Base-by-base conservation (phyloP, 257 asterid species). In the Leptodermis oblonga region DNA sequence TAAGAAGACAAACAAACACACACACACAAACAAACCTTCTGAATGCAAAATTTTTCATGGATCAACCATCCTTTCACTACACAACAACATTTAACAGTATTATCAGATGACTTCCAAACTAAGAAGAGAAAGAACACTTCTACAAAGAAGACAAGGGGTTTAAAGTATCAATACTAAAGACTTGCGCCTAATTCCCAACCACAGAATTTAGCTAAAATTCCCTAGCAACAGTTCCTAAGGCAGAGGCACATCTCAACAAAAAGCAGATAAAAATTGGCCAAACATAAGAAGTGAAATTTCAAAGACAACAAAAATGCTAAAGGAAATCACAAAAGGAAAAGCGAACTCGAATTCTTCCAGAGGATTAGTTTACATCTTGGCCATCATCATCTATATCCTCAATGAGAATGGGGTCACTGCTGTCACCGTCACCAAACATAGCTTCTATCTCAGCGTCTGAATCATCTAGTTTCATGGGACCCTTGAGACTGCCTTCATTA, bases 381-480 rank as follows among this genome's bases (percentile, higher is more conserved):
- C 23, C 68, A 46, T 60, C 67, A 55, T 65, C 67, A 65, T 69
- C 74, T 37, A 69, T 61, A 66, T 72, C 77, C 11, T 71, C 74
- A 52, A 83, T 58, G 75, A 68, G 89, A 68, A 90, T 71, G 70
- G 97, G 96, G 71, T 92, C 95, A 79, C 82, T 86, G 75, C 78
- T 85, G 75, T 83, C 79, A 70, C 68, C 81, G 78, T 88, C 96
- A 77, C 91, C 96, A 70, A 90, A 95, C 34, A 93, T 82, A 73
- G 87, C 99, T 70, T 74, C 78, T 74, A 83, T 78, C 76, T 89
- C 96, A 10, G 81, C 92, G 69, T 86, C 95, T 60, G 89, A 82
- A 62, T 80, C 87, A 80, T 78, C 86, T 43, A 63, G 78, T 75
- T 72, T 90, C 68, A 89, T 34, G 62, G 99, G 97, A 79, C 96